Conservation (phyloP, 2,329 filamentous ascomycete species). For the Trichoderma breve region DNA sequence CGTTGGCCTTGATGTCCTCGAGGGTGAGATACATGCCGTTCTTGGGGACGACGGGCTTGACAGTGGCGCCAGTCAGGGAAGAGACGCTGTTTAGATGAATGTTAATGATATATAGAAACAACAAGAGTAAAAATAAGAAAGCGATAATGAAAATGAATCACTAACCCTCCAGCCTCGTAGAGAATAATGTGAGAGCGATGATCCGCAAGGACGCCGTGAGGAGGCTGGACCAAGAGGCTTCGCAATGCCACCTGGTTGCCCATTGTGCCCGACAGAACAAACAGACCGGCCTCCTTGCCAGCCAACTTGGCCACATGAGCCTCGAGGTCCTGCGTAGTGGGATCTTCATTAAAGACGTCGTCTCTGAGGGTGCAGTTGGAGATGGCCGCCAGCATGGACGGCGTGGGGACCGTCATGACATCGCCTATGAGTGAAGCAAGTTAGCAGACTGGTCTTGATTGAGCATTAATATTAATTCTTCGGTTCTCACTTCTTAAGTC, state of each 20-base stretch:
- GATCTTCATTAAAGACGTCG: conserved; percentile 80
- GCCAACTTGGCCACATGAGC: conserved; percentile 69
- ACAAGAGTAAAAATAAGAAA: background rate
- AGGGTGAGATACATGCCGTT: conserved; percentile 75
- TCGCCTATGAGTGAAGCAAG: conserved; percentile 40
- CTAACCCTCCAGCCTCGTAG: conserved; percentile 61
- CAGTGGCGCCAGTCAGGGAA: conserved; percentile 66
- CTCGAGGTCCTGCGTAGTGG: conserved; percentile 74
- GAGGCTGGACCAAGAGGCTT: conserved; percentile 73
- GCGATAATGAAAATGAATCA: background rate
- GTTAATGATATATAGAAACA: background rate
- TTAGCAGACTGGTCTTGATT: background rate
- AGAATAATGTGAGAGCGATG: conserved; percentile 73
- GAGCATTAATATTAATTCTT: background rate
- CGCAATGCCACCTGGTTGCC: conserved; percentile 85
- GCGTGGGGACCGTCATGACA: conserved; percentile 68
- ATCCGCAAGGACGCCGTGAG: conserved; percentile 78
- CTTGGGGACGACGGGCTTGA: conserved; percentile 63
- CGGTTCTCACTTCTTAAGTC: conserved; percentile 40
- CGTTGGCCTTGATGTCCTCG: conserved; percentile 68
- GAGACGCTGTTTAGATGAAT: conserved; percentile 55
- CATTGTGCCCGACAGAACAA: conserved; percentile 91
- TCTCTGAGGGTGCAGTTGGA: conserved; percentile 72
- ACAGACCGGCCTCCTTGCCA: conserved; percentile 71
- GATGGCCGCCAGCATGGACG: conserved; percentile 79